Evolutionary conservation across 257 asterid species (phyloP), one percentile per base, ranked within the genome.

Genomic region (Fraxinus excelsior): DNA sequence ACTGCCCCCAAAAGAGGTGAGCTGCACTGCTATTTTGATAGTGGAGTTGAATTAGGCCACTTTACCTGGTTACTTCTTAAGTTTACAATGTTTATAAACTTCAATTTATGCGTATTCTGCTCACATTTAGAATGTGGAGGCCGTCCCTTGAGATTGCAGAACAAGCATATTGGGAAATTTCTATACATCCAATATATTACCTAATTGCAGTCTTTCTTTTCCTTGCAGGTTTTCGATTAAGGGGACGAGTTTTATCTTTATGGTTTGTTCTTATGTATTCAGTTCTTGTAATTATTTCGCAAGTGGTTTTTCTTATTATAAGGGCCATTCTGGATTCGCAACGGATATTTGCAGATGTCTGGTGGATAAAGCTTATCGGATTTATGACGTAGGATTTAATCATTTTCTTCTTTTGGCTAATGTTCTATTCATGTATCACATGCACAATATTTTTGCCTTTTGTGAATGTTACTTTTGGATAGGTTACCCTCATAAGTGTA

Each of bases 351-450:
- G 84, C 89, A 51, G 96, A 88, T 86, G 85, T 79, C 72, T 87
- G 92, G 96, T 92, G 97, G 96, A 79, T 84, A 76, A 88, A 87
- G 77, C 91, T 91, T 64, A 78, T 92, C 67, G 97, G 97, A 74
- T 79, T 92, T 74, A 86, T 89, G 89, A 82, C 78, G 97, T 92
- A 83, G 66, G 91, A 64, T 32, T 62, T 81, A 28, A 37, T 79
- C 75, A 29, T 42, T 75, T 79, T 32, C 70, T 34, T 49, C 64
- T n/a, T 13, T 23, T n/a, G 64, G 19, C 67, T 82, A 9, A 71
- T 74, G 49, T 58, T 79, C 65, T 74, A 53, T 60, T 60, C 67
- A 18, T 72, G 70, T 34, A 23, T 65, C 37, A 21, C 76, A 35
- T 42, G 46, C 26, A 34, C 56, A n/a, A 9, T 16, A 73, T 21